Conservation (phyloP, 148 eudicot species). For the Rhododendron henanense region DNA sequence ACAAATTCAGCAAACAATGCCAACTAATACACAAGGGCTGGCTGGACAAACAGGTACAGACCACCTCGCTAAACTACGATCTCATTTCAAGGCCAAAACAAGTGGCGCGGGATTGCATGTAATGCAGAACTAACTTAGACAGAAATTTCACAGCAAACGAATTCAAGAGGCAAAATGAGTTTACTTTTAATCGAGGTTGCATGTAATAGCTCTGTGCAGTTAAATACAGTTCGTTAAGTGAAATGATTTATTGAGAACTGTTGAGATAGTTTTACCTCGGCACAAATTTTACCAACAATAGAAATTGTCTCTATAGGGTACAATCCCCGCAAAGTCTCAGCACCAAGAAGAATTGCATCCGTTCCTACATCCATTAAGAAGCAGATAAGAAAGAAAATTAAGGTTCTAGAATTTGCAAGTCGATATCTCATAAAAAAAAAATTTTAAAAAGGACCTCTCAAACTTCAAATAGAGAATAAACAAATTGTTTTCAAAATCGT, state of each 20-base stretch:
- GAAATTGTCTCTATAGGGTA: constrained; percentile 90
- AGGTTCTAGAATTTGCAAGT: neutral
- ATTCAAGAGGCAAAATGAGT: neutral
- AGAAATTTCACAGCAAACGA: neutral
- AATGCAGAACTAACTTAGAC: neutral
- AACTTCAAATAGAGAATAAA: neutral
- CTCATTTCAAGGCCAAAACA: neutral
- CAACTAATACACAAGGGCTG: neutral
- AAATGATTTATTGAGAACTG: neutral
- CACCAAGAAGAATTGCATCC: constrained; percentile 99
- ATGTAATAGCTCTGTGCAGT: neutral
- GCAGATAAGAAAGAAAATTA: neutral
- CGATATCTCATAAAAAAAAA: neutral
- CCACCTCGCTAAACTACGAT: neutral
- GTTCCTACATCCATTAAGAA: constrained; percentile 50
- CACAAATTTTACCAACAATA: constrained; percentile 82
- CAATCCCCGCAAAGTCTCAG: constrained; percentile 86
- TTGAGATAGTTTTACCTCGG: constrained; percentile 51
- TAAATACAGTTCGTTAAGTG: neutral
- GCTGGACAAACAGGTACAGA: neutral
- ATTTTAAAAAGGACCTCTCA: neutral
- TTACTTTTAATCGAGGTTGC: neutral
- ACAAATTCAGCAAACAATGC: neutral
- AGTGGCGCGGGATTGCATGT: neutral
- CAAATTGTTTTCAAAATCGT: neutral